phyloP scores from a whole-genome alignment of 352 stramenopile genomes.

The Pythium apleroticum region DNA sequence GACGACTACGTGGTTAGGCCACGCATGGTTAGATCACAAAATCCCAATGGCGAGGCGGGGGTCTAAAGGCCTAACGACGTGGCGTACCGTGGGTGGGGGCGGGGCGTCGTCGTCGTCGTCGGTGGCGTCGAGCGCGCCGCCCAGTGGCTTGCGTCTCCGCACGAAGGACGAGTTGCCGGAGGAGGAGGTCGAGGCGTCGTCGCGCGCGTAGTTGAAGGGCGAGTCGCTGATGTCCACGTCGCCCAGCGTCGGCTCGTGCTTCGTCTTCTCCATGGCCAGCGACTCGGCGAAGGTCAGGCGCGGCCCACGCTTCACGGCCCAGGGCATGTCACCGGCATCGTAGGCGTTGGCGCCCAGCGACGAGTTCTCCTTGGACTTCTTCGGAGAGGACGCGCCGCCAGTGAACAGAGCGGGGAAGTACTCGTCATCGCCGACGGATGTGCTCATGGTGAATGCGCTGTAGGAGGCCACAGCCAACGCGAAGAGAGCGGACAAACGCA shows the following conservation, averaged over 20 bases:
- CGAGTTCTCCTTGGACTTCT: constrained; percentile 54
- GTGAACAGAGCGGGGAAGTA: constrained; percentile 79
- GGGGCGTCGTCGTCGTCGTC: constrained; percentile 53
- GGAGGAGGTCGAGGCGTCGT: background rate
- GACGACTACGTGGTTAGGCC: constrained; percentile 31
- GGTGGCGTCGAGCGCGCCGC: constrained; percentile 17
- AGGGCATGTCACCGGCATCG: constrained; percentile 20
- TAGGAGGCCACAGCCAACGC: background rate
- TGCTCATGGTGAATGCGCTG: constrained; percentile 22
- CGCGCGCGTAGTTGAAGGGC: constrained; percentile 51
- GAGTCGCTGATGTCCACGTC: constrained; percentile 55
- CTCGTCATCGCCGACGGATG: constrained; percentile 48
- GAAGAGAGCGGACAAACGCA: background rate
- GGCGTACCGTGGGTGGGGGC: constrained; percentile 51
- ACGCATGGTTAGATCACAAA: background rate
- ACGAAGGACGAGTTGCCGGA: constrained; percentile 20
- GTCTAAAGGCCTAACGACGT: background rate
- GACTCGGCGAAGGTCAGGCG: constrained; percentile 69
- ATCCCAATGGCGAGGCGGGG: too few species aligned
- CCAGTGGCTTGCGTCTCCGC: constrained; percentile 46
- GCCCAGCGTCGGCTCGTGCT: constrained; percentile 27
- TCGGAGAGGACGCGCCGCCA: constrained; percentile 45
- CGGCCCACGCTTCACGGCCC: constrained; percentile 35
- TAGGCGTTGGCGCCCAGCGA: constrained; percentile 30
- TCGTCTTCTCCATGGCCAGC: constrained; percentile 62